Evolutionary conservation across 306 rosid genomes (phyloP).

Genomic region (Quercus variabilis): DNA sequence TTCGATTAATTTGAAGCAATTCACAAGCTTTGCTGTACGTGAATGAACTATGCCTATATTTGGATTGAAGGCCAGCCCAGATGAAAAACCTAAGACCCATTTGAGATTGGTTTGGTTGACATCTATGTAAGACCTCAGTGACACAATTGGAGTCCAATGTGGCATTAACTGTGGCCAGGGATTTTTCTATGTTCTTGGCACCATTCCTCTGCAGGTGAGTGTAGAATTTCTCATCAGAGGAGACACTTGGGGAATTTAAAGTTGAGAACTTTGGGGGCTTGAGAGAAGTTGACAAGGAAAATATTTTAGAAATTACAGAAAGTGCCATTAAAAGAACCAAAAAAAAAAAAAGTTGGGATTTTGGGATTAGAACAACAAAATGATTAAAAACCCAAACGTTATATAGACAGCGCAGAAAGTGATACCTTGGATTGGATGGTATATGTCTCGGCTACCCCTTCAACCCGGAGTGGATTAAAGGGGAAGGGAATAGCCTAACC

Average conservation of each 20-base stretch:
- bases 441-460: no score
- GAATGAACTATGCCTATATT: conserved; percentile 60
- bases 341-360: no score
- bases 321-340: conserved; percentile 22
- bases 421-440: no score
- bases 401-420: no score
- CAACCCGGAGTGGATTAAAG: no score
- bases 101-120: no score
- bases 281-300: conserved; percentile 26
- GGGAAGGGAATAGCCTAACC: no score
- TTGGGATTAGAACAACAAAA: no score
- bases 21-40: conserved; percentile 61
- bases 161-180: conserved; percentile 37
- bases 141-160: conserved; percentile 40
- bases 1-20: conserved; percentile 39
- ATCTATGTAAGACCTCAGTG: no score
- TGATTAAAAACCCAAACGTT: no score
- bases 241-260: conserved; percentile 28
- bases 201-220: conserved; percentile 33
- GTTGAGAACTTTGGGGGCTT: conserved; percentile 27
- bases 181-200: conserved; percentile 45
- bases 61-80: conserved; percentile 85
- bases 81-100: neutral
- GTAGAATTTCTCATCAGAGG: conserved; percentile 44
- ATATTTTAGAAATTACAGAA: conserved; percentile 25